Percentiles rank a stretch among this genome's conserved stretches.
Conservation (phyloP, 176 grass and related monocot species). For the Rhipidocladum racemiflorum region DNA sequence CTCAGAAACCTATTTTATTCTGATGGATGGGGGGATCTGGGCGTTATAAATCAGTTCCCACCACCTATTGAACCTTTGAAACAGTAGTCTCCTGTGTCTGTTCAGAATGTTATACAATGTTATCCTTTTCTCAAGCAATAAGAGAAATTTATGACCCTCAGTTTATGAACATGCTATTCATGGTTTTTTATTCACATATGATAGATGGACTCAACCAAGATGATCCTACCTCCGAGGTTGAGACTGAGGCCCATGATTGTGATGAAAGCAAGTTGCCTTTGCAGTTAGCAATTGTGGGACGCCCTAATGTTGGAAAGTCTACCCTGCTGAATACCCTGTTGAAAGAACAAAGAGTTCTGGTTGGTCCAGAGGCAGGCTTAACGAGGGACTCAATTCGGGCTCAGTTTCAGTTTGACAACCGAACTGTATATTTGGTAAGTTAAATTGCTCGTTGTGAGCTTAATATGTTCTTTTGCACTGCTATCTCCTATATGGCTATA, state of each 20-base stretch:
- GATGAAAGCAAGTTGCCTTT: conserved; percentile 65
- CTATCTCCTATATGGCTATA: not conserved
- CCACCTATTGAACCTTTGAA: not conserved
- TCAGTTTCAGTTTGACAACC: conserved; percentile 80
- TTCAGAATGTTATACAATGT: not conserved
- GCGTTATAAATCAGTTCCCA: not conserved
- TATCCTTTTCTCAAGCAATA: not conserved
- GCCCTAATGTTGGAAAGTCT: conserved; percentile 97
- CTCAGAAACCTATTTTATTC: not conserved
- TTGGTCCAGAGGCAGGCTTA: conserved; percentile 92
- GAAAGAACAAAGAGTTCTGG: conserved; percentile 94
- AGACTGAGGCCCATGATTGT: conserved; percentile 43
- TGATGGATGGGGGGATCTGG: not conserved
- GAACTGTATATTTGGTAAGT: conserved; percentile 89
- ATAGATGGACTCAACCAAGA: conserved; percentile 59
- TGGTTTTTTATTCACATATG: conserved; percentile 23
- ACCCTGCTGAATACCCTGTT: conserved; percentile 87
- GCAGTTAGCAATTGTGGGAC: conserved; percentile 89
- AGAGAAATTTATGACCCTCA: not conserved
- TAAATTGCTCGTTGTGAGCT: conserved; percentile 20
- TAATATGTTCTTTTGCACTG: not conserved
- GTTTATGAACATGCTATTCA: not conserved
- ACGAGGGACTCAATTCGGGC: conserved; percentile 94
- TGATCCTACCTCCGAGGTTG: conserved; percentile 35
- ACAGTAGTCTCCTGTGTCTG: not conserved